Evolutionary conservation across 192 early-diverging fungal genomes (phyloP), one percentile per base, ranked within the genome.

Genomic region (Chytriomyces confervae): DNA sequence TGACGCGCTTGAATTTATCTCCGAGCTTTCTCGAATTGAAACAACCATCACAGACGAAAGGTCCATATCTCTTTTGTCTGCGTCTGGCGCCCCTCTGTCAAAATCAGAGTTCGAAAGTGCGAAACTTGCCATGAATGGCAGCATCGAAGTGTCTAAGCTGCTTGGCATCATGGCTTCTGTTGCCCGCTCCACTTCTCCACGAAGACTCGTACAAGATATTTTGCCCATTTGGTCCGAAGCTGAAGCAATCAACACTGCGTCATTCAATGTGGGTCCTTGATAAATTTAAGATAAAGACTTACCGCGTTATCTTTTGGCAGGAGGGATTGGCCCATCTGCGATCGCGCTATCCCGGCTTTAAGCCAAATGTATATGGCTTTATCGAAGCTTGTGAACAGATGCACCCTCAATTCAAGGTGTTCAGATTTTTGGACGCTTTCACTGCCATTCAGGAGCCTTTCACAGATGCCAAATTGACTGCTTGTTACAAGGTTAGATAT

Each of bases 371-470:
- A n/a, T 79, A 63, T 50, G 69, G 11, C 10, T 73, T 79, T 49
- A 72, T 71, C 20, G 62, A 20, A 11, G 61, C 63, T 43, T 79
- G 77, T 63, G 46, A 79, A 50, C 16, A 64, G 18, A 10, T 49
- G 6, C 66, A 61, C 48, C 77, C 77, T 49, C 7, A 13, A 8
- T 79, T 79, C 43, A 50, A 61, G 20, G 36, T 79, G 10, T 63
- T 46, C 61, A 72, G 49, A 29, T 79, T 72, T 45, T 64, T 79
- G 6, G 69, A 79, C n/a, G 61, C 67, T 16, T 64, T 79, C 47
- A 49, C 43, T 16, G 65, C 69, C 6, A 29, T 71, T 36, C 68
- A 69, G 45, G 49, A 6, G 2, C 43, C 51, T 18, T 50, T 65
- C 43, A 64, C 61, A 29, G 70, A 72, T 13, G 69, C 63, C 29